Evolutionary conservation across 1,284 basidiomycete genomes (phyloP), one percentile per base, ranked within the genome.

Genomic region (Cryptococcus sp.): DNA sequence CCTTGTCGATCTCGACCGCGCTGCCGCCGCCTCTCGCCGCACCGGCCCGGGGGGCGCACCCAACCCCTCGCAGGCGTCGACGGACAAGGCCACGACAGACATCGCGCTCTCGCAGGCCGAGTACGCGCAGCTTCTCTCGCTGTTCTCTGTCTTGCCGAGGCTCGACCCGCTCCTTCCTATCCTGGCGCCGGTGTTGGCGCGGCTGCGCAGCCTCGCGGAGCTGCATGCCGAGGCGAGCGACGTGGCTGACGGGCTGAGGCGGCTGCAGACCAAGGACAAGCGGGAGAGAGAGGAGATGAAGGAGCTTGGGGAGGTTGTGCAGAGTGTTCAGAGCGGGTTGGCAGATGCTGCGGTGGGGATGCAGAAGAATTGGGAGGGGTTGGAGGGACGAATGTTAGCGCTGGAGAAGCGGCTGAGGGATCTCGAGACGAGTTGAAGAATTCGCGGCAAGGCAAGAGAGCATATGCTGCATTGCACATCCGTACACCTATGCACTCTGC

Each of bases 1-100:
- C 16, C 82, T 95, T 8, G 88, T 91, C 0, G 95, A 98, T 73
- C 83, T 98, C 54, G 95, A 98, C 59, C 85, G 93, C 18, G 84
- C 87, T 0, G 86, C 88, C 52, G 82, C 82, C 46, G 71, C 78
- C 1, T 73, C 79, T 9, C 70, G 79, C 18, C 68, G 75, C 21
- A 63, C 65, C 12, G 59, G 67, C 33, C 63, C 68, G 53, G 56
- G 64, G 76, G 67, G 72, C 66, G 54, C 80, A 75, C 50, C 81
- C 71, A 64, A 72, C 68, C 55, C 73, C 71, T 56, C 72, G 61
- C n/a, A 70, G 21, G 50, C 47, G 16, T n/a, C 35, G 5, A 33
- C 20, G 9, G 39, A 9, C 20, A 69, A 53, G 4, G 56, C 47
- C 8, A 20, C 57, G 16, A n/a, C 54, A 15, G 39, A 46, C 1